Evolutionary conservation across 208 protist species (phyloP), one percentile per base, ranked within the genome.

Genomic region (Trypanosoma caninum): DNA sequence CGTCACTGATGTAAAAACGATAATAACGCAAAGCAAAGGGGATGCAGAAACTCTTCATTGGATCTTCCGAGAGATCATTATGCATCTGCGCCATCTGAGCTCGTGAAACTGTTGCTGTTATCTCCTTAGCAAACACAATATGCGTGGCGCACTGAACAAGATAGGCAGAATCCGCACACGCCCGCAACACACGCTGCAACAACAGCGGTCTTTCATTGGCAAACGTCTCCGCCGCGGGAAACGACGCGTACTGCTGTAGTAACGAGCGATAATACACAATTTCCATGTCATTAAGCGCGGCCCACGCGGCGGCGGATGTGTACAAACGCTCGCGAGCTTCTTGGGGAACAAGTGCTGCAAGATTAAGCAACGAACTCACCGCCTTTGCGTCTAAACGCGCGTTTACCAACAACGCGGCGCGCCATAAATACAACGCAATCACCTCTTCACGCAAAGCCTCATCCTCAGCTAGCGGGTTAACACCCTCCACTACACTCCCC

Each of bases 281-380:
- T 63, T 93, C 82, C 82, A 90, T 90, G 65, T 93, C 87, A 70
- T 87, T 88, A 28, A 93, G 71, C 28, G 35, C 59, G 28, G 82
- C 87, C 87, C 87, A 93, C n/a, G 67, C 56, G 18, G 75, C 75
- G 3, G 87, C 87, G 14, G 87, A 60, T 35, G 51, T 74, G 60
- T 70, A 78, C 42, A 91, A 55, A 1, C 77, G 56, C 6, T 69
- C 74, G 25, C 82, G 78, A 59, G 37, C 27, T 23, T 69, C 30
- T 30, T 68, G 46, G 65, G 69, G 25, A 1, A 93, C 51, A 7
- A 65, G 46, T 25, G 44, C 54, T 31, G 78, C 81, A 1, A 93
- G 59, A 55, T 90, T 93, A 10, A 93, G 69, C 11, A 93, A 69
- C 2, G 76, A 84, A 57, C 38, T 51, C 1, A 93, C 87, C 0